Evolutionary conservation across 1,284 basidiomycete genomes (phyloP), one percentile per base, ranked within the genome.

Genomic region (Rhodotorula sp.): DNA sequence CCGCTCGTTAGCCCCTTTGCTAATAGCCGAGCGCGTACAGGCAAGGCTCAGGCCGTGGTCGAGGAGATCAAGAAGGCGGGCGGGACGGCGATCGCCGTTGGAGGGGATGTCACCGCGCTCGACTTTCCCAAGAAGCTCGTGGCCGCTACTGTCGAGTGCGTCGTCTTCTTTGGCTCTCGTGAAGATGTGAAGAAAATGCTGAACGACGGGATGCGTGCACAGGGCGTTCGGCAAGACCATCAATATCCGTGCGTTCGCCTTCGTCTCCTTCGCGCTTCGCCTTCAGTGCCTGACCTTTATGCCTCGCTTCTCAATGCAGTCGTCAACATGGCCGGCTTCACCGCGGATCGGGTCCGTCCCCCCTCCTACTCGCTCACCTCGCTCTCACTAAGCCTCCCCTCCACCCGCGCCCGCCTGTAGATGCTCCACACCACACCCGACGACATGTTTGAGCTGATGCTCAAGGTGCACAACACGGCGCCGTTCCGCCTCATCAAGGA

Each of bases 351-450:
- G 9, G 60, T 56, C 2, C 13, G 64, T 37, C 13, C 27, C 21
- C 22, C 19, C 29, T 19, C 25, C 39, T 19, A 13, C 10, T n/a
- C 46, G 7, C 21, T 41, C 13, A 3, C 27, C 19, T 3, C 57
- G 25, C 25, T 2, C 34, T 22, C 37, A 19, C 12, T 37, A 13
- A 41, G 27, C 19, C n/a, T n/a, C n/a, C 19, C 22, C 29, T 48
- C 59, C 7, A 7, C 12, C 32, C 21, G 19, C 36, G 25, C 27
- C 25, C 19, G 25, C 27, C 10, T 22, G 25, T 58, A 63, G 82
- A 94, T 94, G 92, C 83, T 91, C 55, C 91, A 93, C 83, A 92
- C 90, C 7, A 91, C 89, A 76, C 88, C 89, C 15, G 92, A 94
- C 81, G 90, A 91, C 54, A 87, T 88, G 1, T 94, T 88, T 81